Base-by-base conservation (phyloP, 257 asterid species). In the Solanum clarkiae region DNA sequence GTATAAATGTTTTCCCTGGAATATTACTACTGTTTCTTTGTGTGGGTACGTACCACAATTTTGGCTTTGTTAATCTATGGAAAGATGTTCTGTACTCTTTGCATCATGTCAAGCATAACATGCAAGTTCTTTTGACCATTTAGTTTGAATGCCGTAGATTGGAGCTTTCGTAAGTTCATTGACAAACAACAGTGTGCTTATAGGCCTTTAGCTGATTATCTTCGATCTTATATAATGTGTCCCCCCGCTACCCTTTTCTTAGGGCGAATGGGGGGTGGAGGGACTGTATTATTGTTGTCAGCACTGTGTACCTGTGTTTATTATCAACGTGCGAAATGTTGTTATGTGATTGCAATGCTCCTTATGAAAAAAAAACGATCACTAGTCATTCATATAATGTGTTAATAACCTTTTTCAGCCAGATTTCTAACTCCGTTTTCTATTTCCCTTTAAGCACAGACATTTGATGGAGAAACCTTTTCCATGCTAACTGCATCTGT, bases 381-480 rank as follows among this genome's bases (percentile, higher is more conserved):
- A 7, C 40, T 69, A 16, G 22, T 69, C 79, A 40, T 69, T 69
- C 24, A 14, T 40, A 69, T 20, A 40, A 17, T 70, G 2, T 53
- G 65, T 24, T 79, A 79, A 53, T 53, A 53, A 26, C 80, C 32
- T 62, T 13, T 81, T 29, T 86, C 68, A 65, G 70, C 57, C 54
- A 49, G n/a, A 81, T 15, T 20, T 17, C 18, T 79, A 82, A 85
- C 63, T 69, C 74, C 14, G 62, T 80, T n/a, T 80, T 24, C 56
- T 68, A 32, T 66, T 32, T 49, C 24, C 81, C 84, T 74, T 70
- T 4, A 69, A 17, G 54, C 18, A n/a, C 93, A 94, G 96, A 93
- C 98, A 56, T 83, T 89, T 63, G 98, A 95, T 63, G 90, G 90
- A n/a, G 98, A 93, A 82, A 92, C 98, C 8, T 95, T 95, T 84